These are phyloP conservation scores for Monsonia emarginata DNA, from an alignment of 441 rosid genomes.

Conservation along the genomic window DNA sequence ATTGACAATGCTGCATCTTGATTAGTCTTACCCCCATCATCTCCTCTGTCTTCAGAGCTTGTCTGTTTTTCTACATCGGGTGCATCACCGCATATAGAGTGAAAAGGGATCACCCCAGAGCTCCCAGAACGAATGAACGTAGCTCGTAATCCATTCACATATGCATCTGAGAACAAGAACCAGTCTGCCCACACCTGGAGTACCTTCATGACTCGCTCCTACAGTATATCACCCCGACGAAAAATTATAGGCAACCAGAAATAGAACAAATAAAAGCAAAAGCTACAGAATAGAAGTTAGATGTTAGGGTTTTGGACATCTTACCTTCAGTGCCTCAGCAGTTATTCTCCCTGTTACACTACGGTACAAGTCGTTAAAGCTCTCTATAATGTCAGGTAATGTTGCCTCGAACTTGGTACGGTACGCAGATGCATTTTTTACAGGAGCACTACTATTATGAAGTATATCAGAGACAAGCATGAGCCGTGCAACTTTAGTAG, in stretches of 20 bases:
- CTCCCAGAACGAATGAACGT: slow-evolving; percentile 83
- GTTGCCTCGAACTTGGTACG: slow-evolving; percentile 95
- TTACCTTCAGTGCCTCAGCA: slow-evolving; percentile 95
- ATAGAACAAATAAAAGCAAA: slow-evolving; percentile 10
- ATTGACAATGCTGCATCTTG: slow-evolving; percentile 94
- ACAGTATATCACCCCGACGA: slow-evolving; percentile 19
- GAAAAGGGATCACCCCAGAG: slow-evolving; percentile 77
- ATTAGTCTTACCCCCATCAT: slow-evolving; percentile 40
- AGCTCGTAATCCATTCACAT: slow-evolving; percentile 86
- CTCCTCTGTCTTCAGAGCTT: slow-evolving; percentile 32
- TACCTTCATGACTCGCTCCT: slow-evolving; percentile 96
- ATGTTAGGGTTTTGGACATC: slow-evolving; percentile 5
- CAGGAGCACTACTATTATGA: slow-evolving; percentile 97
- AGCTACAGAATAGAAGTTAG: background rate
- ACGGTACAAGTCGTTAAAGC: slow-evolving; percentile 89
- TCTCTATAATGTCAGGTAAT: slow-evolving; percentile 92
- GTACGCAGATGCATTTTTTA: slow-evolving; percentile 98
- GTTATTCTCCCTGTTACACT: slow-evolving; percentile 96
- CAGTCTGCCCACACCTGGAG: slow-evolving; percentile 99
- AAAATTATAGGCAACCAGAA: background rate
- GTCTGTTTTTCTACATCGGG: slow-evolving; percentile 66
- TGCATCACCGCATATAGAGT: slow-evolving; percentile 82
- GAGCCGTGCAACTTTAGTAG: slow-evolving; percentile 96
- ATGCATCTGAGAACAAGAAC: slow-evolving; percentile 99
- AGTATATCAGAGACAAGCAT: slow-evolving; percentile 98